Evolutionary conservation across 2,329 filamentous ascomycete species (phyloP).

Genomic region (Dendrostoma leiphaemia): DNA sequence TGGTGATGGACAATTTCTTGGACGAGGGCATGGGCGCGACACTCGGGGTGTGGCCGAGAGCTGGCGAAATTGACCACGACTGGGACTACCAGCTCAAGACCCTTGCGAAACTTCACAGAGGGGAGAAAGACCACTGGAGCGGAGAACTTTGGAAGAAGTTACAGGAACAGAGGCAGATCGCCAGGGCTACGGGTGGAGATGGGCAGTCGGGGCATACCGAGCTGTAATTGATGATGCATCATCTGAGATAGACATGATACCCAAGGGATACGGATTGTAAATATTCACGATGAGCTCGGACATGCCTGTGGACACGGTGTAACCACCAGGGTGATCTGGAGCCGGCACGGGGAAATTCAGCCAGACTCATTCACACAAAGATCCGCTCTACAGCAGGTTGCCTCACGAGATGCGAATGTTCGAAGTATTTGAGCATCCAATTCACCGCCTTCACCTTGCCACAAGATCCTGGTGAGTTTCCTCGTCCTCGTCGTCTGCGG

Average conservation of each 20-base stretch:
- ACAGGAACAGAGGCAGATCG: conserved; percentile 25
- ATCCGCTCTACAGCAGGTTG: too few species aligned
- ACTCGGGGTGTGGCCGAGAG: conserved; percentile 54
- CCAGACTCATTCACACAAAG: too few species aligned
- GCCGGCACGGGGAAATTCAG: too few species aligned
- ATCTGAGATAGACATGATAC: background rate
- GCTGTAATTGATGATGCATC: background rate
- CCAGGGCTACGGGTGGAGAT: background rate
- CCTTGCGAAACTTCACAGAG: conserved; percentile 36
- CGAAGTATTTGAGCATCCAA: too few species aligned
- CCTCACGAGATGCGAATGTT: too few species aligned
- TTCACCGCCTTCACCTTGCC: too few species aligned
- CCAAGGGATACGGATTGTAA: background rate
- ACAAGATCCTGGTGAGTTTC: too few species aligned
- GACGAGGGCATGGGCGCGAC: conserved; percentile 62
- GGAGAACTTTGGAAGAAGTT: conserved; percentile 37
- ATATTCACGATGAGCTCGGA: too few species aligned
- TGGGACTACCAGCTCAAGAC: conserved; percentile 55
- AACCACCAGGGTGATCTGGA: too few species aligned
- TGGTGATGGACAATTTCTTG: conserved; percentile 65
- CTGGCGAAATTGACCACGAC: conserved; percentile 39
- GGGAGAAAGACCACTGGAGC: conserved; percentile 44
- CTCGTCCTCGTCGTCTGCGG: too few species aligned
- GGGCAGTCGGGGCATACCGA: conserved; percentile 3
- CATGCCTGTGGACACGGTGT: too few species aligned